Base-by-base conservation (phyloP, 2,329 filamentous ascomycete genomes). In the Talaromyces pinophilus region DNA sequence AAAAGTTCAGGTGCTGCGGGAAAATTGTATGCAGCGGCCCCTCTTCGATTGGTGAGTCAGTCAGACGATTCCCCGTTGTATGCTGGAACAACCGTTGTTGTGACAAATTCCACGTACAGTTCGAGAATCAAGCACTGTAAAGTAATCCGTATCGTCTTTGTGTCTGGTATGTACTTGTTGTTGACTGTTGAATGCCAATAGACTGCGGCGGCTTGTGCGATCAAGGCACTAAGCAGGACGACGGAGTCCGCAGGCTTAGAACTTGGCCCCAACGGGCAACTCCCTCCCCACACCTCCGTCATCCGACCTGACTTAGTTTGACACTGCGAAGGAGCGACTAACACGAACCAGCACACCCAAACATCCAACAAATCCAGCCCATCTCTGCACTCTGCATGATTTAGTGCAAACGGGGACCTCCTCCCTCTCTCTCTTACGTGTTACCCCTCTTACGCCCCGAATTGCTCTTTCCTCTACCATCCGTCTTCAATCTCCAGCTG, bases 281-380 rank as follows among this genome's bases (percentile, higher is more conserved):
- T 44, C 13, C 25, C 67, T 67, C 64, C 67, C 67, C 67, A 68
- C 67, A 68, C 63, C 67, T 59, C 67, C 64, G 67, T 68, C 67
- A 68, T 68, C 67, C 64, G 67, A 57, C 65, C 65, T 54, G 44
- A 19, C 42, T 17, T 61, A 54, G 33, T 40, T 48, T 57, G 60
- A 46, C 40, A 22, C 66, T 44, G 40, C 15, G n/a, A 46, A 59
- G 44, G 42, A 50, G 4, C 25, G 25, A 25, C 25, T 25, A 25
- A 25, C 25, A 25, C 25, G 25, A 25, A 33, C 57, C 33, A 61
- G 22, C 19, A 38, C n/a, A 15, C n/a, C 54, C 54, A 57, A 40
- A 22, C 13, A 22, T 38, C 54, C 54, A 40, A 25, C 33, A 57
- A 3, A 19, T 55, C 52, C 52, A 55, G n/a, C 33, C 52, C 52